Evolutionary conservation across 257 asterid species (phyloP), one percentile per base, ranked within the genome.

Genomic region (Lycium barbarum): DNA sequence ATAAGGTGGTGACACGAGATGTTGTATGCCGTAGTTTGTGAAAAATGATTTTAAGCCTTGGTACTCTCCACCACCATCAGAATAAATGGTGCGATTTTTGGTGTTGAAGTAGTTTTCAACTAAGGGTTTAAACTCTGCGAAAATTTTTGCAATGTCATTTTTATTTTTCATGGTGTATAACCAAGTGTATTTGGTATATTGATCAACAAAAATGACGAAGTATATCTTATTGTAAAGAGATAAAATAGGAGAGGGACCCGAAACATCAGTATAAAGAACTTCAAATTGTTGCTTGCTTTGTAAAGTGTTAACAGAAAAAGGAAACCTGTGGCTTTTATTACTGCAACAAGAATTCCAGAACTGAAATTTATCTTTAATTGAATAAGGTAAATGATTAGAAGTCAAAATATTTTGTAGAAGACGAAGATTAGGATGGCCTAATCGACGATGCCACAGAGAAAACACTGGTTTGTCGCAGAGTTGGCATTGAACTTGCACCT

Each of bases 131-230:
- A 81, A 81, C 14, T 81, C 43, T 5, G 36, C 5, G 15, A 80
- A 80, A 1, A 58, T 7, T 4, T 8, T 9, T 8, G 43, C 36
- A 11, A 54, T 45, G 0, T 54, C 65, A 20, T 35, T 55, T 40
- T 80, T 80, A 11, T 20, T 13, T 35, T 22, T 35, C 36, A 36
- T 5, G 10, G 54, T 26, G 22, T 26, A 59, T 15, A 80, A 38
- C 84, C 58, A 80, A 2, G 12, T 26, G n/a, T 35, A 81, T 20
- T 81, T 59, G 8, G 40, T 35, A 40, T 36, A 55, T 9, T 40
- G 40, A 43, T 81, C 84, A 65, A 82, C 51, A 10, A 63, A 82
- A 10, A 82, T 47, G 2, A 63, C 63, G 14, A 65, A 82, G 2
- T 82, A 82, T 20, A 45, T 13, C 10, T 40, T 43, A 7, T 33